These are phyloP conservation scores for Populus deltoides DNA, from an alignment of 345 rosid species.

Conservation along the genomic window DNA sequence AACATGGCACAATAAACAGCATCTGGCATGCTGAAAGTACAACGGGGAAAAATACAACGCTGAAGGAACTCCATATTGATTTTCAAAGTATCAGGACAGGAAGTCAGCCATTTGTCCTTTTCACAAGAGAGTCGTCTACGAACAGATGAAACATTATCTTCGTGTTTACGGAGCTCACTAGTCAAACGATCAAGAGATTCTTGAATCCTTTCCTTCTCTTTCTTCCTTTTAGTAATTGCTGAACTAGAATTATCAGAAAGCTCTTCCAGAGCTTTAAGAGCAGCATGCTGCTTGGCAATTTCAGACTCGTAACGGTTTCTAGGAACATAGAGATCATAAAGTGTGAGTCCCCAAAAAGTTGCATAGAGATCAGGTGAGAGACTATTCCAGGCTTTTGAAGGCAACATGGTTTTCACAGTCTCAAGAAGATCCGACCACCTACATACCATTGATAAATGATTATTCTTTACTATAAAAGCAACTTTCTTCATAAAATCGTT, in stretches of 20 bases:
- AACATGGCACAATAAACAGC: slow-evolving; percentile 98
- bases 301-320: slow-evolving; percentile 89
- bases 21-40: slow-evolving; percentile 99
- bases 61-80: slow-evolving; percentile 99
- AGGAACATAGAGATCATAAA: slow-evolving; percentile 98
- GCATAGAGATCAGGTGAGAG: slow-evolving; percentile 96
- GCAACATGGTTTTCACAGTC: slow-evolving; percentile 84
- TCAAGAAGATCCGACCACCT: slow-evolving; percentile 97
- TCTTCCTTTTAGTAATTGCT: slow-evolving; percentile 91
- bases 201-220: slow-evolving; percentile 98
- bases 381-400: slow-evolving; percentile 98
- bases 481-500: not conserved
- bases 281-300: slow-evolving; percentile 87
- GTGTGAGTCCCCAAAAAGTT: slow-evolving; percentile 96
- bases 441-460: slow-evolving; percentile 21
- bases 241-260: slow-evolving; percentile 92
- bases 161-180: slow-evolving; percentile 80
- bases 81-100: slow-evolving; percentile 97
- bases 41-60: slow-evolving; percentile 97
- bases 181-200: slow-evolving; percentile 93
- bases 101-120: slow-evolving; percentile 95
- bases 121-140: slow-evolving; percentile 81
- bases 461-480: not conserved
- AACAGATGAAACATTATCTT: slow-evolving; percentile 93
- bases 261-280: slow-evolving; percentile 94